These are phyloP conservation scores for Colletotrichum sp. DNA, from an alignment of 2,329 filamentous ascomycete genomes.

Conservation along the genomic window DNA sequence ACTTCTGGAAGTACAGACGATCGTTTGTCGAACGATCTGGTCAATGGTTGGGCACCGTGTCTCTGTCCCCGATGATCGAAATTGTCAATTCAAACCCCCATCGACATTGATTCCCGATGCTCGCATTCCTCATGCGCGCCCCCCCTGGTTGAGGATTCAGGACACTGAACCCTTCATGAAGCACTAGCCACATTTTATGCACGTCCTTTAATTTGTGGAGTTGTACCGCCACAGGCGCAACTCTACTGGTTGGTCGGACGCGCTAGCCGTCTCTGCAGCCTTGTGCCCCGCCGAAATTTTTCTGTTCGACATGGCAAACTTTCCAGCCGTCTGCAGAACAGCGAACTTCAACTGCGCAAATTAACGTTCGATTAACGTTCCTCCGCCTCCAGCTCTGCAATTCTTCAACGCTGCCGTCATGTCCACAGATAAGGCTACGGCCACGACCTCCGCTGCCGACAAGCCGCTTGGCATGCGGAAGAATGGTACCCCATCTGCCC, in stretches of 20 bases:
- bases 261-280: not conserved
- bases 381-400: not conserved
- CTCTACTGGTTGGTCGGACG: not conserved
- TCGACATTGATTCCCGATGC: not conserved
- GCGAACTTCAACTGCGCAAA: slow-evolving; percentile 10
- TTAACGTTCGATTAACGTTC: slow-evolving; percentile 20
- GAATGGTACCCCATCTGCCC: slow-evolving; percentile 67
- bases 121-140: not conserved
- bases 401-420: slow-evolving; percentile 37
- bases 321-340: not conserved
- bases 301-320: slow-evolving; percentile 1
- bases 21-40: not conserved
- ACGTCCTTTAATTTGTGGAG: not conserved
- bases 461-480: slow-evolving; percentile 73
- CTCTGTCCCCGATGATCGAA: not conserved
- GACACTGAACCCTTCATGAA: slow-evolving; percentile 1
- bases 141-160: not conserved
- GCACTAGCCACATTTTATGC: not conserved
- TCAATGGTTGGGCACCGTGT: not conserved
- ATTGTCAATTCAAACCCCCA: not conserved
- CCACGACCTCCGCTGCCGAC: slow-evolving; percentile 35
- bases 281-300: slow-evolving; percentile 14
- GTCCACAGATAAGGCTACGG: slow-evolving; percentile 40
- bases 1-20: not conserved
- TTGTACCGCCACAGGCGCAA: slow-evolving; percentile 1